Conservation (phyloP, 352 stramenopile genomes). For the Labyrinthula sp. region DNA sequence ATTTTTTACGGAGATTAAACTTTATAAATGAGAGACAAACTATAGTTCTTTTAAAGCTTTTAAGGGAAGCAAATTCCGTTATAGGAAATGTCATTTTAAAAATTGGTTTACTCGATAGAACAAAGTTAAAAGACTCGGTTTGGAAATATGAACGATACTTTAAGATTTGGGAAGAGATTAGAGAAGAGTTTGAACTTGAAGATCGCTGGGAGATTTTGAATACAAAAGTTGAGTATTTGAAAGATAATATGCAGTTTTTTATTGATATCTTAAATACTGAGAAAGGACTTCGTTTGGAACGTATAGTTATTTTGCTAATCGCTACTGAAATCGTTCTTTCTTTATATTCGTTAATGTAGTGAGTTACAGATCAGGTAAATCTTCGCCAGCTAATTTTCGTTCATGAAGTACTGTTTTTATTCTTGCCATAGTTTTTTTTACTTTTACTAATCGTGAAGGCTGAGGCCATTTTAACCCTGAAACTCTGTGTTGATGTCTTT, state of each 20-base stretch:
- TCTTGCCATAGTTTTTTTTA: no score
- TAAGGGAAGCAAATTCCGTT: conserved; percentile 82
- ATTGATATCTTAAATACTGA: conserved; percentile 82
- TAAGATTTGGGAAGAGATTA: conserved; percentile 48
- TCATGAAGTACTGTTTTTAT: no score
- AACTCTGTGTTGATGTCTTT: no score
- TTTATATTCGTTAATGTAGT: no score
- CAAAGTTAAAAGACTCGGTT: conserved; percentile 60
- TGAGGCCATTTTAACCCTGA: no score
- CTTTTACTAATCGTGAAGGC: no score
- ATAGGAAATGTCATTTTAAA: conserved; percentile 85
- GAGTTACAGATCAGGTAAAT: no score
- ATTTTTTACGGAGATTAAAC: conserved; percentile 39
- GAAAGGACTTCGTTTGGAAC: conserved; percentile 77
- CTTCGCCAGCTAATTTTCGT: no score
- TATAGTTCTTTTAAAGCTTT: conserved; percentile 51
- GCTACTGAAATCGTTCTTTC: conserved; percentile 71
- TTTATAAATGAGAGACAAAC: conserved; percentile 40
- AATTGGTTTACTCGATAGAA: conserved; percentile 78
- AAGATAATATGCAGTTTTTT: conserved; percentile 97
- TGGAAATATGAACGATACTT: conserved; percentile 85
- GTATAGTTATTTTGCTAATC: conserved; percentile 93
- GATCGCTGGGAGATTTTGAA: conserved; percentile 82
- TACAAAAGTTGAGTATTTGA: conserved; percentile 85
- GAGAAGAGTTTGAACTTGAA: conserved; percentile 56